A percentile compares a stretch with the other conserved stretches of the same genome.
phyloP scores from a whole-genome alignment of 2,329 filamentous ascomycete species.

The Colletotrichum brevisporum region DNA sequence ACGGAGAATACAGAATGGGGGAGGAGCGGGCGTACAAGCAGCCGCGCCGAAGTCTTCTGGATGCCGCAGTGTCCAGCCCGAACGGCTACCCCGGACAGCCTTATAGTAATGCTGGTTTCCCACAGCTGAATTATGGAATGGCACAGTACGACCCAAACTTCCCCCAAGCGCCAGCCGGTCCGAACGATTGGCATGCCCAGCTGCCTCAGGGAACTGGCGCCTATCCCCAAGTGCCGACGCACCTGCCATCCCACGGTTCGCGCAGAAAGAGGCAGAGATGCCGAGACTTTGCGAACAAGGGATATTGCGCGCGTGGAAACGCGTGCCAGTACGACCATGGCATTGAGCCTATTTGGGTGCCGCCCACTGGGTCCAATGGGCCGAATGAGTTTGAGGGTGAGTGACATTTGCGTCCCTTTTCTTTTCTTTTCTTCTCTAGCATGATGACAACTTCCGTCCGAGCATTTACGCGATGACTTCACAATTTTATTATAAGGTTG shows the following conservation, averaged over 20 bases:
- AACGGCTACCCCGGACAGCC: conserved; percentile 2
- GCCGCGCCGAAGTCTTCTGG: conserved; percentile 64
- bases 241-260: conserved; percentile 16
- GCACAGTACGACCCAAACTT: conserved; percentile 69
- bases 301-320: conserved; percentile 77
- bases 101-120: neutral
- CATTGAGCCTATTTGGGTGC: conserved; percentile 44
- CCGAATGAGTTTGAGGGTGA: conserved; percentile 31
- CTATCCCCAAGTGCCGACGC: conserved; percentile 3
- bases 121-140: conserved; percentile 47
- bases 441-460: conserved; percentile 42
- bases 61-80: conserved; percentile 45
- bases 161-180: conserved; percentile 23
- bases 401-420: neutral
- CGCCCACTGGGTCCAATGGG: conserved; percentile 24
- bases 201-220: conserved; percentile 8
- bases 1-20: conserved; percentile 45
- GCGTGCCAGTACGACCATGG: conserved; percentile 80
- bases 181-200: conserved; percentile 23
- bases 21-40: conserved; percentile 70
- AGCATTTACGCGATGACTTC: conserved; percentile 43
- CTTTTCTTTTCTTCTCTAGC: conserved; percentile 11
- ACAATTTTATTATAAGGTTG: conserved; percentile 45
- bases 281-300: conserved; percentile 79
- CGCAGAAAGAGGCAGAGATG: conserved; percentile 67